Conservation (phyloP, 148 eudicot species). For the Heliamphora exappendiculata region DNA sequence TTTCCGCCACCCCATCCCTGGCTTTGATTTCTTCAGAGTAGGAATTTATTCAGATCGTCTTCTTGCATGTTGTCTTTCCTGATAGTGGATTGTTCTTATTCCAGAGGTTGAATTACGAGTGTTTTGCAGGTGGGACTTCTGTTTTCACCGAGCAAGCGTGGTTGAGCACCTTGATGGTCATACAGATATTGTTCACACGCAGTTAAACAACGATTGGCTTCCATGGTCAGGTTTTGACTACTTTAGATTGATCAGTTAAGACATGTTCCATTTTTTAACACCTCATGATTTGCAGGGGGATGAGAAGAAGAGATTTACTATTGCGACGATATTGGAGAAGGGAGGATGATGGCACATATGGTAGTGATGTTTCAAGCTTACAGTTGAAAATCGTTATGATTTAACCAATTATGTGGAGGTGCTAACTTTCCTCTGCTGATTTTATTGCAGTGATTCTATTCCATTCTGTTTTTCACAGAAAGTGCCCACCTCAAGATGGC, state of each 20-base stretch:
- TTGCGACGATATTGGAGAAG: slow-evolving; percentile 77
- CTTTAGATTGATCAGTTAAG: neutral
- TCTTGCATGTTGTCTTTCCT: neutral
- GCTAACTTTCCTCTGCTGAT: slow-evolving; percentile 11
- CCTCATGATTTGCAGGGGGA: slow-evolving; percentile 37
- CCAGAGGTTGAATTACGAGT: neutral
- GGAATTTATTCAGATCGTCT: neutral
- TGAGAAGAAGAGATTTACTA: slow-evolving; percentile 57
- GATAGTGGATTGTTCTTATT: neutral
- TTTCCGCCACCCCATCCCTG: neutral
- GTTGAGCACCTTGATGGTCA: slow-evolving; percentile 77
- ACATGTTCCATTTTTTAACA: neutral
- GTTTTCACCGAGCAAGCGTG: slow-evolving; percentile 46
- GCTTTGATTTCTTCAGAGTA: neutral
- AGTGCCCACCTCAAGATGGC: slow-evolving; percentile 51
- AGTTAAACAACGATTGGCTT: slow-evolving; percentile 48
- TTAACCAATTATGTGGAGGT: neutral
- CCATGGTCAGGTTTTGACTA: slow-evolving; percentile 44
- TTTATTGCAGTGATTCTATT: slow-evolving; percentile 53
- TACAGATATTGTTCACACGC: slow-evolving; percentile 62
- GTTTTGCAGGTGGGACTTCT: slow-evolving; percentile 73
- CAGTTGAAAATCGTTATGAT: too few species aligned
- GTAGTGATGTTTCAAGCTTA: slow-evolving; percentile 21
- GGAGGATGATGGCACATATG: slow-evolving; percentile 75
- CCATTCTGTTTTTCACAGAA: slow-evolving; percentile 53